A percentile compares a stretch with the other conserved stretches of the same genome.
Evolutionary conservation across 108 stramenopile genomes (phyloP).

Genomic region (Pseudonitzschia delicatissima): DNA sequence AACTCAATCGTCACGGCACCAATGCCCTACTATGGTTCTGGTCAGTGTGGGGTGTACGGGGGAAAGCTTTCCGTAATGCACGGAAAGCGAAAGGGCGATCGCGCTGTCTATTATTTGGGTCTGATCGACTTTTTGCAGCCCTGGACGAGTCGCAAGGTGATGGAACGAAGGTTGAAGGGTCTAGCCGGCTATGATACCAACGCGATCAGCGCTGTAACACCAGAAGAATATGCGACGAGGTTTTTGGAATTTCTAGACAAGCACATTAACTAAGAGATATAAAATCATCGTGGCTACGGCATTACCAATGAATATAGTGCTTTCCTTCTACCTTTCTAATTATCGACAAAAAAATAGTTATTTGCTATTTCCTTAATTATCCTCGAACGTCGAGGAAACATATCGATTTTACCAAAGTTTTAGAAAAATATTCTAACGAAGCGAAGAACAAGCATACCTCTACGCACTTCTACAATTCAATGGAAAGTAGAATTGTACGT

Average conservation of each 20-base stretch:
- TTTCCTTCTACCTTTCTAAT: too few relatives aligned
- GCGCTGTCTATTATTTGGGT: slow-evolving; percentile 77
- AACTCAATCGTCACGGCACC: slow-evolving; percentile 39
- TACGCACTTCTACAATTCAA: too few relatives aligned
- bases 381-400: too few relatives aligned
- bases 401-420: too few relatives aligned
- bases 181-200: slow-evolving; percentile 58
- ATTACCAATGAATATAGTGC: too few relatives aligned
- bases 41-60: slow-evolving; percentile 66
- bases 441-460: too few relatives aligned
- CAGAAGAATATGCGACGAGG: slow-evolving; percentile 66
- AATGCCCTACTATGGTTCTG: slow-evolving; percentile 73
- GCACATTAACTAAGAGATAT: slow-evolving; percentile 71
- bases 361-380: too few relatives aligned
- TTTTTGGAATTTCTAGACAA: slow-evolving; percentile 71
- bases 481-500: too few relatives aligned
- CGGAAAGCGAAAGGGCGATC: slow-evolving; percentile 54
- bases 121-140: slow-evolving; percentile 91
- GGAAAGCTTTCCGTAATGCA: slow-evolving; percentile 57
- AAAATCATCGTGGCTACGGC: too few relatives aligned
- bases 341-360: too few relatives aligned
- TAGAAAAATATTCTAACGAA: too few relatives aligned
- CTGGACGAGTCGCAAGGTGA: slow-evolving; percentile 66
- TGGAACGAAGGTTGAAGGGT: slow-evolving; percentile 72
- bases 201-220: slow-evolving; percentile 78